Conservation (phyloP, 2,329 filamentous ascomycete genomes). For the Stagonosporopsis rhizophila region DNA sequence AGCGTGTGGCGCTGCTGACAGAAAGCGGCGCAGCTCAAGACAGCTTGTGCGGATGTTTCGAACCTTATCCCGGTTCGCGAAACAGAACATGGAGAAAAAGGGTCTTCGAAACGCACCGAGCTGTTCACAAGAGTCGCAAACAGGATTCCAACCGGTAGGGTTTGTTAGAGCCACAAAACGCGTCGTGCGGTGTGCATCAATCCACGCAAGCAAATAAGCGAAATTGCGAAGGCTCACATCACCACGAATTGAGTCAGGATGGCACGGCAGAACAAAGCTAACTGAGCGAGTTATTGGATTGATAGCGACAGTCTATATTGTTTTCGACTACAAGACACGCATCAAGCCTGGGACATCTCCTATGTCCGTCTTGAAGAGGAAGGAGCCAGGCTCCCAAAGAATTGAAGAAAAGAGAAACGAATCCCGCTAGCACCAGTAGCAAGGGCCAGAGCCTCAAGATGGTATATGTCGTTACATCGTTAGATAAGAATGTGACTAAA, state of each 20-base stretch:
- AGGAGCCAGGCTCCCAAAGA: conserved; percentile 16
- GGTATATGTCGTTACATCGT: conserved; percentile 47
- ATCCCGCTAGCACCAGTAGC: conserved; percentile 29
- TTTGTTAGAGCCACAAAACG: neutral
- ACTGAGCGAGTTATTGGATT: conserved; percentile 12
- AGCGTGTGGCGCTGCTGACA: conserved; percentile 14
- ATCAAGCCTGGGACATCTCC: conserved; percentile 19
- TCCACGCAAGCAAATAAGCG: conserved; percentile 11
- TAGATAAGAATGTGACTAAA: conserved; percentile 33
- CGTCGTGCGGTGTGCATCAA: conserved; percentile 13
- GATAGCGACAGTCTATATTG: conserved; percentile 23
- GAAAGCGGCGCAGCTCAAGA: conserved; percentile 12
- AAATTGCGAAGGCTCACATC: conserved; percentile 16
- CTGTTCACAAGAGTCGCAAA: conserved; percentile 3
- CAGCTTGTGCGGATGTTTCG: conserved; percentile 4
- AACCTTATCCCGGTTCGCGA: conserved; percentile 9
- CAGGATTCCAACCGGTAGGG: neutral
- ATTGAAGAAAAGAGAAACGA: conserved; percentile 28
- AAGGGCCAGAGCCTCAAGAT: conserved; percentile 28
- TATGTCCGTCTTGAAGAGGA: conserved; percentile 13
- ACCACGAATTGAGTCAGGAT: conserved; percentile 10
- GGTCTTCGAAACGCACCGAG: conserved; percentile 8
- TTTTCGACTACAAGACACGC: conserved; percentile 13
- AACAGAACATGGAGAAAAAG: conserved; percentile 16
- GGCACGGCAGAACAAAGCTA: conserved; percentile 1